These are phyloP conservation scores for Syncephalastrum monosporum DNA, from an alignment of 371 early-diverging fungal genomes.

Conservation along the genomic window DNA sequence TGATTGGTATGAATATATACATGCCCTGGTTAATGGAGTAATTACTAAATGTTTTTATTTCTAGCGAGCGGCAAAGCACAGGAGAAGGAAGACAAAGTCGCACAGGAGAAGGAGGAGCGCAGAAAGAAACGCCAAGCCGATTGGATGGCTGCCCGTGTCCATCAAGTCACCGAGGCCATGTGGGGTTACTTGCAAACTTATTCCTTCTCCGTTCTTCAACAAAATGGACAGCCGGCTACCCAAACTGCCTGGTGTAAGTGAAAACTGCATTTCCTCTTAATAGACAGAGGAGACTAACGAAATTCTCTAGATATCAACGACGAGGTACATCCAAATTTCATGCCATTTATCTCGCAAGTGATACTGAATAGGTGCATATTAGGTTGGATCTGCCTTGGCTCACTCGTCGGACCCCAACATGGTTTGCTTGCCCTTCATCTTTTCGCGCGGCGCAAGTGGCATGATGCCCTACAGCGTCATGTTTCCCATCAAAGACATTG, in stretches of 20 bases:
- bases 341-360: background rate
- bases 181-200: conserved; percentile 61
- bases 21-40: background rate
- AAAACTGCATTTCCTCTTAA: background rate
- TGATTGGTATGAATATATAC: conserved; percentile 22
- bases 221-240: conserved; percentile 49
- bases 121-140: conserved; percentile 25
- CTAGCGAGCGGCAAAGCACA: conserved; percentile 42
- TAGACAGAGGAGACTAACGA: background rate
- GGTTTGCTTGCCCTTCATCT: conserved; percentile 57
- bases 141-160: conserved; percentile 24
- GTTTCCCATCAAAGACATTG: conserved; percentile 56
- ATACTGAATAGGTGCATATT: conserved; percentile 4
- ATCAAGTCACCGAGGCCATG: conserved; percentile 42
- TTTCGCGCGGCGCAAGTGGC: conserved; percentile 48
- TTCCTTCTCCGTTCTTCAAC: conserved; percentile 53
- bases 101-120: conserved; percentile 31
- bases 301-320: conserved; percentile 15
- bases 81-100: conserved; percentile 45
- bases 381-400: conserved; percentile 59
- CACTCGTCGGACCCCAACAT: conserved; percentile 59
- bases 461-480: conserved; percentile 63
- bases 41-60: background rate
- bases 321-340: conserved; percentile 20
- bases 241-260: conserved; percentile 63